Conservation (phyloP, 2,329 filamentous ascomycete species). For the Cytospora paraplurivora region DNA sequence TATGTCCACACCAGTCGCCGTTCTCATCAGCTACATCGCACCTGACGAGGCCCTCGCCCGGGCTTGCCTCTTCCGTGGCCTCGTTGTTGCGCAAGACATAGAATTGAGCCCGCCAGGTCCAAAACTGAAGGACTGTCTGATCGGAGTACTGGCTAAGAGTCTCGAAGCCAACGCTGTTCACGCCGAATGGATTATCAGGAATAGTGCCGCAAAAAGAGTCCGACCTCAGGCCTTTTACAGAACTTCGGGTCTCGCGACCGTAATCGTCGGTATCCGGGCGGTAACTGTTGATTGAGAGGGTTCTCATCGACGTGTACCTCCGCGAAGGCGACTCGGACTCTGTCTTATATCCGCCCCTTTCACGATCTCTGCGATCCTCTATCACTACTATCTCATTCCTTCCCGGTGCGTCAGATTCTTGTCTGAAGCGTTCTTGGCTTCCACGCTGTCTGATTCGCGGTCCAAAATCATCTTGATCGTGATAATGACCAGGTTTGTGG, state of each 20-base stretch:
- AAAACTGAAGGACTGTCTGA: slow-evolving; percentile 38
- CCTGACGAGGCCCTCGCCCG: slow-evolving; percentile 27
- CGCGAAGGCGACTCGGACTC: background rate
- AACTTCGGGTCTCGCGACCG: background rate
- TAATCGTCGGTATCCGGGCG: background rate
- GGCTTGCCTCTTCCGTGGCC: background rate
- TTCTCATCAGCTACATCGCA: slow-evolving; percentile 36
- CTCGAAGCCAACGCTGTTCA: background rate
- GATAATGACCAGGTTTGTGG: background rate
- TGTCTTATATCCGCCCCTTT: background rate
- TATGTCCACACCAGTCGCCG: slow-evolving; percentile 39
- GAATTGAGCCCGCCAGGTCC: slow-evolving; percentile 35
- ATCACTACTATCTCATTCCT: too few relatives aligned
- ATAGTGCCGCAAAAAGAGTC: background rate
- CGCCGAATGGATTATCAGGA: slow-evolving; percentile 21
- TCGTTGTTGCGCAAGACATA: slow-evolving; percentile 20
- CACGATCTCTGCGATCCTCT: too few relatives aligned
- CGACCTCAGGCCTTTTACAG: background rate
- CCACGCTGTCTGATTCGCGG: too few relatives aligned
- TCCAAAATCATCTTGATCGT: too few relatives aligned
- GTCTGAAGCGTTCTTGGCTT: too few relatives aligned
- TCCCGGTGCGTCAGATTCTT: too few relatives aligned
- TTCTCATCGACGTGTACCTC: background rate
- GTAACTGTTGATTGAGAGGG: background rate
- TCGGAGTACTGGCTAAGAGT: background rate